These are phyloP conservation scores for Piper betle DNA, from an alignment of 164 flowering plant genomes.

Conservation along the genomic window DNA sequence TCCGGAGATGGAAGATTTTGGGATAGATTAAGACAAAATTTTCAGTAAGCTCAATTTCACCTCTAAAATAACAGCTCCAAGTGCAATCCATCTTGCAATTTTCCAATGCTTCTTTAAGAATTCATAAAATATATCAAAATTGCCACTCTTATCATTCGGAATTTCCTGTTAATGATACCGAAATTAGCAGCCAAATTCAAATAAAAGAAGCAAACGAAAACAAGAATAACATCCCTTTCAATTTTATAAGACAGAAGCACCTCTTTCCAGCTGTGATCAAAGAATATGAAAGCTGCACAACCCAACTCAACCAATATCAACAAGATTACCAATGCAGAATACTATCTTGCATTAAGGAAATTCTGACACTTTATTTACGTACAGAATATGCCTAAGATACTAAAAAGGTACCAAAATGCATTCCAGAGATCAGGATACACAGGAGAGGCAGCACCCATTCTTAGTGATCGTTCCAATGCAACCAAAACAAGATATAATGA, in stretches of 20 bases:
- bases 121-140: slow-evolving; percentile 57
- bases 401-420: neutral
- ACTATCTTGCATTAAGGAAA: slow-evolving; percentile 21
- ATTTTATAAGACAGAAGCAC: slow-evolving; percentile 12
- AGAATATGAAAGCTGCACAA: slow-evolving; percentile 80
- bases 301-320: slow-evolving; percentile 77
- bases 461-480: slow-evolving; percentile 65
- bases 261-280: slow-evolving; percentile 79
- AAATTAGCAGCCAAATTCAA: too few relatives aligned
- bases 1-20: too few relatives aligned
- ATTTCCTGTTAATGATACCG: slow-evolving; percentile 14
- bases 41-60: slow-evolving; percentile 25
- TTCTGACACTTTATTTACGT: neutral
- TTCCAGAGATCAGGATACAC: slow-evolving; percentile 53
- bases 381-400: too few relatives aligned
- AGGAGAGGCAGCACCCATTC: slow-evolving; percentile 76
- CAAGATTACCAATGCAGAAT: slow-evolving; percentile 51
- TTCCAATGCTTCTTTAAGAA: slow-evolving; percentile 75
- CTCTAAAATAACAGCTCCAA: slow-evolving; percentile 74
- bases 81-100: slow-evolving; percentile 80
- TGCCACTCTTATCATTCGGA: slow-evolving; percentile 77
- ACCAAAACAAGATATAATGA: slow-evolving; percentile 77
- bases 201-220: neutral
- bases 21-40: neutral
- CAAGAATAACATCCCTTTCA: neutral